Conservation (phyloP, 1,139 yeast genomes). For the Casaregolazyma suthepensis region DNA sequence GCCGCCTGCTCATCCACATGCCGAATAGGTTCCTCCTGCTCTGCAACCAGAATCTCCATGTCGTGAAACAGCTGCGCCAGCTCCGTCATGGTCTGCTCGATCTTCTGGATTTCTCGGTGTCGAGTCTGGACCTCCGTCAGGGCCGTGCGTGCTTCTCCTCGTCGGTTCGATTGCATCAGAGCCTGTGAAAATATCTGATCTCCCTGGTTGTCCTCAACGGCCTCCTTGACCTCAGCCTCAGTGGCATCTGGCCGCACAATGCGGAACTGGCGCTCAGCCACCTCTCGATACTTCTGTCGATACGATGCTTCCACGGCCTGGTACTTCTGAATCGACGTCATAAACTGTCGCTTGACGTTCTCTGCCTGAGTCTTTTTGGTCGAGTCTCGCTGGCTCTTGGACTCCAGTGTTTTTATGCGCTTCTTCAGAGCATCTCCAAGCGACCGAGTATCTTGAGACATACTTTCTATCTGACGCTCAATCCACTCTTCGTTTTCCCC, state of each 20-base stretch:
- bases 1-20: slow-evolving; percentile 77
- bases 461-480: slow-evolving; percentile 69
- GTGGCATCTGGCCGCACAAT: slow-evolving; percentile 93
- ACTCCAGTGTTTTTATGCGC: slow-evolving; percentile 72
- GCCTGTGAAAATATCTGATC: slow-evolving; percentile 95
- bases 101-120: slow-evolving; percentile 90
- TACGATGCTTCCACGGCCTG: slow-evolving; percentile 82
- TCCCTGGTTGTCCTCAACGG: slow-evolving; percentile 76
- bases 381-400: slow-evolving; percentile 59
- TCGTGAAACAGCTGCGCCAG: slow-evolving; percentile 91
- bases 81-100: slow-evolving; percentile 94
- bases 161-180: slow-evolving; percentile 80
- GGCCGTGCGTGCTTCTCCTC: slow-evolving; percentile 96
- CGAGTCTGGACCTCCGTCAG: slow-evolving; percentile 93
- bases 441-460: slow-evolving; percentile 72
- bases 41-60: slow-evolving; percentile 94
- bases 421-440: slow-evolving; percentile 69
- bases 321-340: slow-evolving; percentile 79
- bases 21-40: slow-evolving; percentile 86
- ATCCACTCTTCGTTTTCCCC: slow-evolving; percentile 64
- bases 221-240: slow-evolving; percentile 74
- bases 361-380: slow-evolving; percentile 90
- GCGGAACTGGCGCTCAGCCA: slow-evolving; percentile 88
- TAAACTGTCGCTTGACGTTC: slow-evolving; percentile 77
- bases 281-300: slow-evolving; percentile 76